These are phyloP conservation scores for Ambrosiella cleistominuta DNA, from an alignment of 2,329 filamentous ascomycete genomes.

Conservation along the genomic window DNA sequence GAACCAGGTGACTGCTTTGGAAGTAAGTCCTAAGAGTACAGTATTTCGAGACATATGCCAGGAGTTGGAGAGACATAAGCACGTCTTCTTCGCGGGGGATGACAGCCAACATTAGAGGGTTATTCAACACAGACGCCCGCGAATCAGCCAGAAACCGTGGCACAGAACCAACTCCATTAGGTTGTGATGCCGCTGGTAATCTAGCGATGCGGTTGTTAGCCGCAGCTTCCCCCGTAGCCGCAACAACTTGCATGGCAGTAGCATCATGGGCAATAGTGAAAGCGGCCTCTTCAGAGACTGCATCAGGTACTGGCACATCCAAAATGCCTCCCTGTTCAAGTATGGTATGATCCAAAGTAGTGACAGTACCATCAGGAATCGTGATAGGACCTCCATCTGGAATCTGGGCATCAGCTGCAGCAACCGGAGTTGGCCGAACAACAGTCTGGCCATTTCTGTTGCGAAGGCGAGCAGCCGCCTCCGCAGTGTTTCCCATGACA, in stretches of 20 bases:
- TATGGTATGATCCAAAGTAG: constrained; percentile 48
- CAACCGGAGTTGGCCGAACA: background rate
- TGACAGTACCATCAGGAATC: constrained; percentile 55
- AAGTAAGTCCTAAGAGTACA: constrained; percentile 93
- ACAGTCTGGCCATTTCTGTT: background rate
- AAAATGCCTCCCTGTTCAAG: constrained; percentile 29
- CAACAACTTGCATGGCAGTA: constrained; percentile 66
- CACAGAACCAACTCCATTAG: constrained; percentile 42
- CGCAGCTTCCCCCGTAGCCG: constrained; percentile 46
- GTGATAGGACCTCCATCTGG: constrained; percentile 68
- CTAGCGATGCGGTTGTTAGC: constrained; percentile 26
- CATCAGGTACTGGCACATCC: constrained; percentile 55
- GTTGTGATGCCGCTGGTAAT: constrained; percentile 8
- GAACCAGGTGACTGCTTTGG: constrained; percentile 84
- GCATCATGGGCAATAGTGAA: constrained; percentile 88
- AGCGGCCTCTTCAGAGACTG: constrained; percentile 68
- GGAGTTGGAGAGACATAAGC: constrained; percentile 87
- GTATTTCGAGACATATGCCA: constrained; percentile 97
- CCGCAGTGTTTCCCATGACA: constrained; percentile 63
- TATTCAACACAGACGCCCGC: constrained; percentile 41
- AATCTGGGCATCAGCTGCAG: constrained; percentile 53
- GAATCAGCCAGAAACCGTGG: constrained; percentile 63
- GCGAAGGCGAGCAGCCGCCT: constrained; percentile 19
- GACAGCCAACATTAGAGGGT: constrained; percentile 61
- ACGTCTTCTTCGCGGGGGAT: constrained; percentile 97